A percentile compares a stretch with the other conserved stretches of the same genome.
Conservation (phyloP, 805 yeast genomes). For the Yamadazyma kitorensis region DNA sequence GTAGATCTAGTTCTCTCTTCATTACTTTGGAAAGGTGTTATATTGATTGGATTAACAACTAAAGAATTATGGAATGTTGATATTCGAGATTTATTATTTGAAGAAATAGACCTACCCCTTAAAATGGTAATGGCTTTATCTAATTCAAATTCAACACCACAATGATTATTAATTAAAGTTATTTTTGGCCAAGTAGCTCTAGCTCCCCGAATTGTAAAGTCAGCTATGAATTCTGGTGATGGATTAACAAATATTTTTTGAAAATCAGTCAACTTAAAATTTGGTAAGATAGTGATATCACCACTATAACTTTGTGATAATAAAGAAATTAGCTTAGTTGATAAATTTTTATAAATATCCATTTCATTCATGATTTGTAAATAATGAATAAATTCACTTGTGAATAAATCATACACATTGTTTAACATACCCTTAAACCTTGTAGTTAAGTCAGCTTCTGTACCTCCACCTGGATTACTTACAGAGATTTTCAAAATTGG, state of each 20-base stretch:
- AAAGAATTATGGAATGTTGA: conserved; percentile 12
- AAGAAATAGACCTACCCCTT: conserved; percentile 55
- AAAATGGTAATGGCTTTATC: conserved; percentile 74
- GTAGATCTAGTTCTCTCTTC: not conserved
- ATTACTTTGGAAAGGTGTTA: not conserved
- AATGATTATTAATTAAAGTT: conserved; percentile 81
- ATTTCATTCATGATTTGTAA: conserved; percentile 70
- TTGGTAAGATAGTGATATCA: conserved; percentile 89
- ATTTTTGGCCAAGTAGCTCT: conserved; percentile 93
- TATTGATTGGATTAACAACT: conserved; percentile 9
- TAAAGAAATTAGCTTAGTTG: conserved; percentile 72
- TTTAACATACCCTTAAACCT: conserved; percentile 51
- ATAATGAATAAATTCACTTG: conserved; percentile 76
- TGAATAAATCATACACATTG: conserved; percentile 53
- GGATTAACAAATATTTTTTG: conserved; percentile 75
- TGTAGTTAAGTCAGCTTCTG: conserved; percentile 59
- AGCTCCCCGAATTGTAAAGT: conserved; percentile 77
- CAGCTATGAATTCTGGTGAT: conserved; percentile 66
- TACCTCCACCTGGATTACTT: conserved; percentile 65
- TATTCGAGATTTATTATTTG: conserved; percentile 6
- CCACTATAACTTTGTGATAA: conserved; percentile 88
- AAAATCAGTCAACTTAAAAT: conserved; percentile 57
- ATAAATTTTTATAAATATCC: conserved; percentile 70
- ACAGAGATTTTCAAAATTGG: conserved; percentile 75
- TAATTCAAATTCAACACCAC: conserved; percentile 83